These are phyloP conservation scores for Candida peoriensis DNA, from an alignment of 805 yeast species.

Conservation along the genomic window DNA sequence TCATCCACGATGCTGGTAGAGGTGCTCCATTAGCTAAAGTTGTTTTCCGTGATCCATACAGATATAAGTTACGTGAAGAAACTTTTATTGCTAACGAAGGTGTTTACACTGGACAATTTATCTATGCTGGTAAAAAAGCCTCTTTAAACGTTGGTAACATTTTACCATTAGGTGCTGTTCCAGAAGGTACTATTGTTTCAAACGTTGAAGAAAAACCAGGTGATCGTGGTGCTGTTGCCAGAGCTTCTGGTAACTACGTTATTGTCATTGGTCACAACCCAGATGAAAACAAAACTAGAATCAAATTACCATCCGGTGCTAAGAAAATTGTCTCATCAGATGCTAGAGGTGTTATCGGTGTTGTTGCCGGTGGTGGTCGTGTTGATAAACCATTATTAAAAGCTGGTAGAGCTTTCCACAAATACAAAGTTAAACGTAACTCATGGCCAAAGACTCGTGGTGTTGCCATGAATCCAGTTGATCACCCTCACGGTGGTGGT, in stretches of 20 bases:
- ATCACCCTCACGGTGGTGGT: constrained; percentile 99
- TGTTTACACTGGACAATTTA: constrained; percentile 98
- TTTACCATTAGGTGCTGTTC: constrained; percentile 93
- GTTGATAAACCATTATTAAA: constrained; percentile 98
- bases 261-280: constrained; percentile 99
- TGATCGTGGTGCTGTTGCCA: constrained; percentile 99
- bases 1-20: constrained; percentile 99
- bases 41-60: constrained; percentile 99
- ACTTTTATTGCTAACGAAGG: constrained; percentile 99
- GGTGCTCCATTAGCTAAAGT: constrained; percentile 99
- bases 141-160: constrained; percentile 95
- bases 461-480: constrained; percentile 99
- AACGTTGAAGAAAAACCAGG: constrained; percentile 98
- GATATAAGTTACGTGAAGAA: constrained; percentile 96
- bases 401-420: constrained; percentile 99
- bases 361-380: constrained; percentile 99
- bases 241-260: constrained; percentile 99
- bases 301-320: constrained; percentile 98
- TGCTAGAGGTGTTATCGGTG: constrained; percentile 99
- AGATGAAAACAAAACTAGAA: constrained; percentile 98
- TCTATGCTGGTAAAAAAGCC: constrained; percentile 99
- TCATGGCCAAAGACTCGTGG: constrained; percentile 99
- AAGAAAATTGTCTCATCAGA: constrained; percentile 93
- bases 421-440: constrained; percentile 99
- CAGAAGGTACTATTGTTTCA: constrained; percentile 99